Conservation (phyloP, 352 stramenopile genomes). For the Globisporangium rhizosaccharum region DNA sequence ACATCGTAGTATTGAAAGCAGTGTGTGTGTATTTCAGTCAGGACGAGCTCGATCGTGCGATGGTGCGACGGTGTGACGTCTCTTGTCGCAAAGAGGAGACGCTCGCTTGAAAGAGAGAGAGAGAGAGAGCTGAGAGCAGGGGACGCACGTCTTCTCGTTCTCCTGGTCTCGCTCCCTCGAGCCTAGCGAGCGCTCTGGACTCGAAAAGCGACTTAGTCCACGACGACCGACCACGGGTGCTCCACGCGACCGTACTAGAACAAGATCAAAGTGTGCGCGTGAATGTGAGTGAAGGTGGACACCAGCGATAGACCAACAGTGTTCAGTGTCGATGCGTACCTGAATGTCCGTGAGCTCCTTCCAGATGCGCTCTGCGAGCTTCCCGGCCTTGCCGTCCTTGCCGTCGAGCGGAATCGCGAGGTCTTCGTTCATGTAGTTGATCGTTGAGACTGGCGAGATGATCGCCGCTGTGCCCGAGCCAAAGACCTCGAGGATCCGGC, state of each 20-base stretch:
- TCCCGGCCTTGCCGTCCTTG: constrained; percentile 75
- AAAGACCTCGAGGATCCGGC: constrained; percentile 93
- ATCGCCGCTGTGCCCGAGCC: constrained; percentile 94
- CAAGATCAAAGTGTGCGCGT: no score
- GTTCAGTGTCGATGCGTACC: constrained; percentile 7
- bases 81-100: no score
- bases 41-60: not conserved
- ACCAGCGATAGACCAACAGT: not conserved
- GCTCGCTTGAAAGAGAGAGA: not conserved
- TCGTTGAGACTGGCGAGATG: constrained; percentile 91
- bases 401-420: constrained; percentile 89
- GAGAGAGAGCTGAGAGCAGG: not conserved
- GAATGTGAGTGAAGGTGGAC: no score
- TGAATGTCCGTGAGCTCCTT: constrained; percentile 90
- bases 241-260: constrained; percentile 27
- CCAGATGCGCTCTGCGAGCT: constrained; percentile 86
- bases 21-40: not conserved
- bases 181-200: no score
- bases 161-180: not conserved
- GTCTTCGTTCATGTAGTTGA: constrained; percentile 93
- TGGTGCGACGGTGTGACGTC: no score
- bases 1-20: no score
- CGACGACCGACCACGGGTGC: constrained; percentile 36
- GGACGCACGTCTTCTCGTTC: not conserved
- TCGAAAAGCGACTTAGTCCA: constrained; percentile 16